Base-by-base conservation (phyloP, 2,329 filamentous ascomycete genomes). In the Thermothelomyces thermophilus region DNA sequence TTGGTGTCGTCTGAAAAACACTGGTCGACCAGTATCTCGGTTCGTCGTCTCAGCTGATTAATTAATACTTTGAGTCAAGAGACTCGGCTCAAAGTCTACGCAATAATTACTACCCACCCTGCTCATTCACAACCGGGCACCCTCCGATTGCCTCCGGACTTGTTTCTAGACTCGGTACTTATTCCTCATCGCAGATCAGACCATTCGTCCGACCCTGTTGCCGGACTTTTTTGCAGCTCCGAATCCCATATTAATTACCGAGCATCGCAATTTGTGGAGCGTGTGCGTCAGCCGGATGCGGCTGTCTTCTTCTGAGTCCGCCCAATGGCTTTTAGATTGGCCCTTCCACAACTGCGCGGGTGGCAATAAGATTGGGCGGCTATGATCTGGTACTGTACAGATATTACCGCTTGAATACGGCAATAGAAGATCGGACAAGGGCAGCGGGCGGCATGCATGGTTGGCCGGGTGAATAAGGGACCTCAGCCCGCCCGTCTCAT, bases 391-490 rank as follows among this genome's bases (percentile, higher is more conserved):
- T 26, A 26, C 24, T 26, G n/a, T n/a, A n/a, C n/a, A n/a, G n/a
- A n/a, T 46, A 54, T 49, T 52, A 28, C 26, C 2, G 30, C 16
- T 50, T 36, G n/a, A 49, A 50, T 52, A 49, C 31, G 22, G 37
- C 36, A 22, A 34, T 42, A 31, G 24, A 16, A 41, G 17, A 22
- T 14, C 14, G 17, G 34, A 2, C 24, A n/a, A n/a, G n/a, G 24
- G 19, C 35, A 35, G 14, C 26, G 7, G n/a, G 33, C 41, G 34
- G 36, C 36, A 30, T 22, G 22, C 40, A 39, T 13, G 43, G 52
- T 55, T 55, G 52, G 24, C 53, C 53, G 53, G 37, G 10, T 46
- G 30, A 52, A 48, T 43, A 31, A 24, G 20, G n/a, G 16, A 31
- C 2, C n/a, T 30, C 31, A 39, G 13, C 37, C 26, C 28, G 5